Conservation (phyloP, 257 asterid species). For the Nicotiana benthamiana region DNA sequence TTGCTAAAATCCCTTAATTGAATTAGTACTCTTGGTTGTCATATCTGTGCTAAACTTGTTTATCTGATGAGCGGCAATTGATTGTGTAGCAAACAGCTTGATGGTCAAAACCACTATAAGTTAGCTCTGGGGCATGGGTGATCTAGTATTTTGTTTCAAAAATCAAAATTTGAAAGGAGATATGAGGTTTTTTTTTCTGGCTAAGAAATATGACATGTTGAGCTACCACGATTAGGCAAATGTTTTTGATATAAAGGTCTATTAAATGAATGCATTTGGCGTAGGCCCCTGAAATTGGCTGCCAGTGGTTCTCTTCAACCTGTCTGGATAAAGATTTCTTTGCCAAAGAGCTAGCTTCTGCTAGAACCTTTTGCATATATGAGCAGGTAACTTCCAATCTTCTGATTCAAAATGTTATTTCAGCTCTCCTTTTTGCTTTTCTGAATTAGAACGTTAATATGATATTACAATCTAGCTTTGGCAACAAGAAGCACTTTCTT, state of each 20-base stretch:
- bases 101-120: neutral
- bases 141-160: neutral
- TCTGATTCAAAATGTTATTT: neutral
- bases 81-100: neutral
- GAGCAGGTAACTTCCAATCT: conserved; percentile 48
- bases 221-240: neutral
- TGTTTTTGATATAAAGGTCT: neutral
- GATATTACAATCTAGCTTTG: neutral
- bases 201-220: neutral
- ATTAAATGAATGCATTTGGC: neutral
- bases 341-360: conserved; percentile 57
- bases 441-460: neutral
- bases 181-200: neutral
- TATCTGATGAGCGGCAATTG: neutral
- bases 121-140: neutral
- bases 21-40: neutral
- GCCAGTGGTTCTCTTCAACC: conserved; percentile 79
- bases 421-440: neutral
- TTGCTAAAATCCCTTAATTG: neutral
- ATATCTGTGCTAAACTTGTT: neutral
- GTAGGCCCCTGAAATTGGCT: conserved; percentile 78
- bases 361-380: conserved; percentile 83
- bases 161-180: neutral
- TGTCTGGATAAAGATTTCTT: conserved; percentile 38
- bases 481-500: neutral